phyloP scores from a whole-genome alignment of 768 basidiomycete genomes.

The Lentinula guzmanii region DNA sequence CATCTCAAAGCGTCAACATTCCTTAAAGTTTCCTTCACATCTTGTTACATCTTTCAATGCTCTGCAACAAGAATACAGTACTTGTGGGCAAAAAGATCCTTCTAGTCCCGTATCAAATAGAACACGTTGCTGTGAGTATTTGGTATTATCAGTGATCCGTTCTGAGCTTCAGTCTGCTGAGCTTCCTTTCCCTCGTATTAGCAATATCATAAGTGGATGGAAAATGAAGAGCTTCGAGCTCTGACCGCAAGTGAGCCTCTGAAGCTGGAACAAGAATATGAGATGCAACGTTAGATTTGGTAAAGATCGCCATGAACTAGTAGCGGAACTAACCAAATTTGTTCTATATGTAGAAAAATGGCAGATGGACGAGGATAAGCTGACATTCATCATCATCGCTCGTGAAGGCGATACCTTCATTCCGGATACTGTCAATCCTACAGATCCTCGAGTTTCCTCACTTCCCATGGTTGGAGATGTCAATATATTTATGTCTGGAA shows the following conservation, averaged over 20 bases:
- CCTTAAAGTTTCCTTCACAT: too few species aligned
- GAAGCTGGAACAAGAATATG: constrained; percentile 72
- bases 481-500: constrained; percentile 78
- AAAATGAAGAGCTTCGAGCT: constrained; percentile 58
- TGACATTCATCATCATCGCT: constrained; percentile 86
- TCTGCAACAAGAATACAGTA: constrained; percentile 51
- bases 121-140: constrained; percentile 40
- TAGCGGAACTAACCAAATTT: background rate
- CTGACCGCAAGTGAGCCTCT: constrained; percentile 85
- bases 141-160: background rate
- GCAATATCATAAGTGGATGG: constrained; percentile 92
- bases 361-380: constrained; percentile 82
- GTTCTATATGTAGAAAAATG: constrained; percentile 55
- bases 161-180: background rate
- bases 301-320: background rate
- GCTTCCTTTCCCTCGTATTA: constrained; percentile 19
- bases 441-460: constrained; percentile 25
- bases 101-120: constrained; percentile 74
- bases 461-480: constrained; percentile 87
- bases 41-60: background rate
- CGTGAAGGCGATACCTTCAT: constrained; percentile 20
- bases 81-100: constrained; percentile 64
- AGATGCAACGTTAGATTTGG: constrained; percentile 72
- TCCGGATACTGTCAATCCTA: constrained; percentile 15
- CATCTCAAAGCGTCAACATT: too few species aligned